Base-by-base conservation (phyloP, 2,329 filamentous ascomycete genomes). In the Diaporthe caulivora region DNA sequence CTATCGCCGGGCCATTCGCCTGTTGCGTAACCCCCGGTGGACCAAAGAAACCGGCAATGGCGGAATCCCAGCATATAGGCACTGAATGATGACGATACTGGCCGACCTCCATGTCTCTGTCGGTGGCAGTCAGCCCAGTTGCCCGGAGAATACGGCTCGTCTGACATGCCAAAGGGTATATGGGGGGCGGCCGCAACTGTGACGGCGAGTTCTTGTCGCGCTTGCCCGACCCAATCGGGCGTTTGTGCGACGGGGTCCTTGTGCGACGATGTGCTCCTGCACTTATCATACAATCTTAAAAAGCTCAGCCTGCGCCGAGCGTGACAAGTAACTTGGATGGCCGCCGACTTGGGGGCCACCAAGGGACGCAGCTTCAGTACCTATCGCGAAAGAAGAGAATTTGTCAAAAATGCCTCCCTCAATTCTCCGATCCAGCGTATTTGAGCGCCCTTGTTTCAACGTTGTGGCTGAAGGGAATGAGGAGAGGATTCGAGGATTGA, bases 401-500 rank as follows among this genome's bases (percentile, higher is more conserved):
- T 40, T 17, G 8, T 37, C 62, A n/a, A 40, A 40, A 7, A 51
- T 37, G 44, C 62, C 42, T 51, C 29, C 13, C 31, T 65, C 29
- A 51, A 13, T 51, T 4, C 7, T 51, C 44, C 44, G 21, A 51
- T 44, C 44, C 13, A 24, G 62, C 44, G 44, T 29, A 7, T 37
- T 8, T 51, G 29, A 24, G 29, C 62, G 62, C 62, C 62, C 60
- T 65, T 26, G 42, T 37, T 65, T 15, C 29, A 40, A 37, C 21
- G 44, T 65, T 21, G 62, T 65, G 62, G 62, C 62, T 65, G 62
- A 51, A 65, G 21, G 24, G 62, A 40, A 65, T n/a, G 62, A 65
- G 29, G 29, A 29, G 21, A 51, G 60, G 44, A 65, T 51, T 10
- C 24, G 60, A 65, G 60, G 60, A 51, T 51, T 18, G 21, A 17